These are phyloP conservation scores for Salix udensis DNA, from an alignment of 345 rosid species.

Conservation along the genomic window DNA sequence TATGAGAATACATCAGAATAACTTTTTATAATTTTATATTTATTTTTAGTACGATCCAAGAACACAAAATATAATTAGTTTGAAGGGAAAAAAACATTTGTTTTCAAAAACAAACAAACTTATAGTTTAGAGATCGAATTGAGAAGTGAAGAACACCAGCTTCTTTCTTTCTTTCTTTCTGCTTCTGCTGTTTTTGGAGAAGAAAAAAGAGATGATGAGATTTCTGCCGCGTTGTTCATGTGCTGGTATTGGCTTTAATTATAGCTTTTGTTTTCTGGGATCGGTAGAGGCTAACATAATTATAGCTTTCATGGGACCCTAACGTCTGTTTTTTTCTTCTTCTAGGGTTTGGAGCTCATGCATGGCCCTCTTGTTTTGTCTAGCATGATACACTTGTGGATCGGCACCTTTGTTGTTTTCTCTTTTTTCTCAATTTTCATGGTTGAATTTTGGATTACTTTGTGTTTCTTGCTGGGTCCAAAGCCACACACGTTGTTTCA, in stretches of 20 bases:
- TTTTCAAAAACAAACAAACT: no score
- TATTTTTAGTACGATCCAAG: no score
- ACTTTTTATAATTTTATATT: no score
- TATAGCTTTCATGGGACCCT: no score
- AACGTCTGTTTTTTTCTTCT: neutral
- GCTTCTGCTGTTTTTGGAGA: neutral
- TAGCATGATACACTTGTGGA: neutral
- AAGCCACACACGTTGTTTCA: neutral
- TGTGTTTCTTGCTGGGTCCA: neutral
- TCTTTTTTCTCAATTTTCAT: neutral
- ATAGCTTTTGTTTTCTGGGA: slow-evolving; percentile 30
- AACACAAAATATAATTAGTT: no score
- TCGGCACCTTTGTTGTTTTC: neutral
- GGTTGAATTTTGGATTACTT: neutral
- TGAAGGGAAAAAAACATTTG: no score
- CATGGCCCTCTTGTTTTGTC: slow-evolving; percentile 39
- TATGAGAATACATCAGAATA: no score
- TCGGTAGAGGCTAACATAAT: slow-evolving; percentile 19
- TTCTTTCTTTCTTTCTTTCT: no score
- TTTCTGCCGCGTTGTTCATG: slow-evolving; percentile 11
- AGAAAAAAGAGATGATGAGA: neutral
- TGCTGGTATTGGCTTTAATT: slow-evolving; percentile 30
- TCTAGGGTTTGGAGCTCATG: slow-evolving; percentile 12
- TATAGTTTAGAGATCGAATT: no score
- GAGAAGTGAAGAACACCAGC: neutral